Conservation (phyloP, 805 yeast species). For the Wickerhamiella hasegawae region DNA sequence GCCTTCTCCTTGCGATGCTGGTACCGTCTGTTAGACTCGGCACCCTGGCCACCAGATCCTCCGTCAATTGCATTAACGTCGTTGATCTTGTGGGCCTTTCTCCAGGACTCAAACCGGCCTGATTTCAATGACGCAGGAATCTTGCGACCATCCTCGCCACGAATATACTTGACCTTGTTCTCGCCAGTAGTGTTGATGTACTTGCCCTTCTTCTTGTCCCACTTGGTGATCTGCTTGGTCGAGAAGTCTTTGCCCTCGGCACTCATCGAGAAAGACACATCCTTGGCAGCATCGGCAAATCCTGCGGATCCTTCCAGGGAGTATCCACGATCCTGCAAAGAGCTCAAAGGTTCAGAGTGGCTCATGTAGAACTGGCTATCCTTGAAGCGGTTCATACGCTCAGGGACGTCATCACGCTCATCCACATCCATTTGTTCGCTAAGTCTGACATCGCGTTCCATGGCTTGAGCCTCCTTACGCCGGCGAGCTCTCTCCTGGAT, state of each 20-base stretch:
- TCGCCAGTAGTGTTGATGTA: constrained; percentile 63
- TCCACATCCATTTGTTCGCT: constrained; percentile 15
- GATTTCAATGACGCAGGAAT: constrained; percentile 84
- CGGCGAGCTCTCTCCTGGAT: constrained; percentile 67
- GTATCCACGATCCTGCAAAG: constrained; percentile 68
- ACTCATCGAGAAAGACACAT: constrained; percentile 71
- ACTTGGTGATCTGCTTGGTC: constrained; percentile 52
- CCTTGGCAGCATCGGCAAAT: constrained; percentile 70
- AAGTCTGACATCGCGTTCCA: constrained; percentile 40
- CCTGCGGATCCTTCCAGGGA: constrained; percentile 31
- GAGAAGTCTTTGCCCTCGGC: constrained; percentile 56
- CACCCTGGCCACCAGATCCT: constrained; percentile 19
- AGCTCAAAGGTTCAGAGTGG: constrained; percentile 73
- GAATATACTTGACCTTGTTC: constrained; percentile 52
- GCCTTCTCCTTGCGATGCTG: constrained; percentile 62
- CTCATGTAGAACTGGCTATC: constrained; percentile 73
- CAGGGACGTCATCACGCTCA: constrained; percentile 25
- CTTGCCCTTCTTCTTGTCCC: constrained; percentile 91
- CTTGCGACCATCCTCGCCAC: constrained; percentile 86
- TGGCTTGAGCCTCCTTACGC: constrained; percentile 39
- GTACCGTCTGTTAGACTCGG: constrained; percentile 27
- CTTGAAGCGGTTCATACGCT: constrained; percentile 36
- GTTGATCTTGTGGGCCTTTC: constrained; percentile 41
- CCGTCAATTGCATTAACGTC: constrained; percentile 40
- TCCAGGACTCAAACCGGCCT: constrained; percentile 91